Conservation (phyloP, 2,329 filamentous ascomycete species). For the Anthostomella pinea region DNA sequence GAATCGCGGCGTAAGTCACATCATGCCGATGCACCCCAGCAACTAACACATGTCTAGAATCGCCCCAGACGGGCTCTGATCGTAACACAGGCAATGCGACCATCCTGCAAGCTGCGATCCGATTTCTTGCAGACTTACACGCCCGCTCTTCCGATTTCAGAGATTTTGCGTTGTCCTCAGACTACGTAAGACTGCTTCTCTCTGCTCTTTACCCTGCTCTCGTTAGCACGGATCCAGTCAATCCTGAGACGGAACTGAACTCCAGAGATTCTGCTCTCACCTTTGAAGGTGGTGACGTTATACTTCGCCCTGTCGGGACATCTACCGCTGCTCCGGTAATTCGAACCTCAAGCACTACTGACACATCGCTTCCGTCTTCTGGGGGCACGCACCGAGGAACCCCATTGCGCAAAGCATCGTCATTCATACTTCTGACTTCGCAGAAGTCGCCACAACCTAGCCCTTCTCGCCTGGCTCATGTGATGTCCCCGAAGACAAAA, state of each 20-base stretch:
- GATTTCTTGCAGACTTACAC: slow-evolving; percentile 78
- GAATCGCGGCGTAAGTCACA: slow-evolving; percentile 49
- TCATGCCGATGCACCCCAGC: neutral
- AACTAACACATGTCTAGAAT: slow-evolving; percentile 31
- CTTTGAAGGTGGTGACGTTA: slow-evolving; percentile 82
- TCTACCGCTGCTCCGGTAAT: slow-evolving; percentile 66
- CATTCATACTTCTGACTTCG: slow-evolving; percentile 83
- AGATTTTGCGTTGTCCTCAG: slow-evolving; percentile 76
- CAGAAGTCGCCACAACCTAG: slow-evolving; percentile 60
- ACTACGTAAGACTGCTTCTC: slow-evolving; percentile 77
- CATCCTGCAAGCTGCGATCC: slow-evolving; percentile 72
- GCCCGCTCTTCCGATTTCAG: slow-evolving; percentile 72
- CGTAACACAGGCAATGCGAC: slow-evolving; percentile 56
- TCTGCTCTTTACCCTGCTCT: slow-evolving; percentile 82
- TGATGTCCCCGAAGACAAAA: slow-evolving; percentile 58
- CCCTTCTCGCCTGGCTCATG: slow-evolving; percentile 60
- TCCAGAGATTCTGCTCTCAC: slow-evolving; percentile 76
- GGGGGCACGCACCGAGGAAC: slow-evolving; percentile 47
- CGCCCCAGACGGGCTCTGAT: slow-evolving; percentile 43
- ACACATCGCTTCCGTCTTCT: slow-evolving; percentile 41
- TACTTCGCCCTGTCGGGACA: slow-evolving; percentile 69
- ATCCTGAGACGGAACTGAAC: slow-evolving; percentile 81
- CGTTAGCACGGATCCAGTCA: slow-evolving; percentile 80
- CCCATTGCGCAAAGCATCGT: slow-evolving; percentile 76
- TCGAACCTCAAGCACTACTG: slow-evolving; percentile 62